Conservation (phyloP, 1,139 yeast species). For the Pneumocystis sp. region DNA sequence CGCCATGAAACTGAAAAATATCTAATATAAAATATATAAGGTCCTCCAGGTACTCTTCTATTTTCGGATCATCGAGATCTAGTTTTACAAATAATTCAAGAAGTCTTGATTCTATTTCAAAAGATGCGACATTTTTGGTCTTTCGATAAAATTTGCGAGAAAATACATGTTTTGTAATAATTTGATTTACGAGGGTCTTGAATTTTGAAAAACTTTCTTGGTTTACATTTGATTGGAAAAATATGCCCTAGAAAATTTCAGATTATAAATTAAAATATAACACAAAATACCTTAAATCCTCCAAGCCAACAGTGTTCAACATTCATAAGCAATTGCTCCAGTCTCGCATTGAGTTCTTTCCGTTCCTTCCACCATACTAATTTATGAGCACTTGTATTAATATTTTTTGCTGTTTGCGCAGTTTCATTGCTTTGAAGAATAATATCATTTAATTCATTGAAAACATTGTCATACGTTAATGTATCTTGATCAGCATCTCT, state of each 20-base stretch:
- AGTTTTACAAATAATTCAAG: slow-evolving; percentile 40
- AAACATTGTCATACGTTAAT: slow-evolving; percentile 36
- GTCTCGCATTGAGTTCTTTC: slow-evolving; percentile 41
- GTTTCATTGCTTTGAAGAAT: slow-evolving; percentile 47
- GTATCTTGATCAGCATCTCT: slow-evolving; percentile 33
- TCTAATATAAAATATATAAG: slow-evolving; percentile 49
- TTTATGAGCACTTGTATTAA: slow-evolving; percentile 47
- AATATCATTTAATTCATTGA: slow-evolving; percentile 34
- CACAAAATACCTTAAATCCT: slow-evolving; percentile 57
- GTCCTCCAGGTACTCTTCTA: slow-evolving; percentile 40
- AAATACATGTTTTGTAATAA: slow-evolving; percentile 8
- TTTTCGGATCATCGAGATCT: slow-evolving; percentile 22
- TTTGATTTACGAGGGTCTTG: slow-evolving; percentile 3
- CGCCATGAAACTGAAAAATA: slow-evolving; percentile 47
- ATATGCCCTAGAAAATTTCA: slow-evolving; percentile 13
- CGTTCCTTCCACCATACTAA: slow-evolving; percentile 68
- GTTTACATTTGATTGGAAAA: slow-evolving; percentile 2
- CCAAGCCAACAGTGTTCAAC: slow-evolving; percentile 66
- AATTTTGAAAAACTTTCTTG: slow-evolving; percentile 1
- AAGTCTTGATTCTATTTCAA: slow-evolving; percentile 37
- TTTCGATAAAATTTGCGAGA: slow-evolving; percentile 3
- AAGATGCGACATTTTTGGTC: slow-evolving; percentile 9
- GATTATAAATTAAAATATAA: slow-evolving; percentile 25
- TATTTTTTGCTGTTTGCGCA: slow-evolving; percentile 29
- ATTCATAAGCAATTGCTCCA: slow-evolving; percentile 39